A percentile compares a stretch with the other conserved stretches of the same genome.
phyloP scores from a whole-genome alignment of 371 early-diverging fungal genomes.

The Mucor lusitanicus region DNA sequence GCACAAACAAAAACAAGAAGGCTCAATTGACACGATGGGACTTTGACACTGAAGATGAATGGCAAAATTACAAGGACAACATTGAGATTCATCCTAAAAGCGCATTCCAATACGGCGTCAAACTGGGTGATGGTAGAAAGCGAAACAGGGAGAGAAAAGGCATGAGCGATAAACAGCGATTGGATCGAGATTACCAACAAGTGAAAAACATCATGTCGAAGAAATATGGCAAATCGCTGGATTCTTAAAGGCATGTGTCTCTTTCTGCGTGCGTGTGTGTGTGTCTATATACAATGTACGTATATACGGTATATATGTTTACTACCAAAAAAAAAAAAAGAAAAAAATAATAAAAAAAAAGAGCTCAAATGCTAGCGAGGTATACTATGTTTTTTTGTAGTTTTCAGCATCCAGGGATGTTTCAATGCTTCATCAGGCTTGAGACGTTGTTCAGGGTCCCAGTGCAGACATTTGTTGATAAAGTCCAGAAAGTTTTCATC shows the following conservation, averaged over 20 bases:
- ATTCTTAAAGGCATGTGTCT: slow-evolving; percentile 9
- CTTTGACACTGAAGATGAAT: slow-evolving; percentile 80
- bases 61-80: slow-evolving; percentile 69
- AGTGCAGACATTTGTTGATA: slow-evolving; percentile 76
- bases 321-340: no score
- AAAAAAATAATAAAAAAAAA: neutral
- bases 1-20: slow-evolving; percentile 69
- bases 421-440: slow-evolving; percentile 78
- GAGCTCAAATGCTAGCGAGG: neutral
- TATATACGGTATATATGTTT: no score
- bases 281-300: no score
- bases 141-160: slow-evolving; percentile 53
- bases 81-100: slow-evolving; percentile 76
- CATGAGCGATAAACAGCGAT: slow-evolving; percentile 58
- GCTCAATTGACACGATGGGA: slow-evolving; percentile 73
- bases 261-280: neutral
- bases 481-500: slow-evolving; percentile 85
- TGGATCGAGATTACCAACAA: slow-evolving; percentile 70
- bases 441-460: slow-evolving; percentile 88
- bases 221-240: slow-evolving; percentile 52
- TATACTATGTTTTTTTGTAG: slow-evolving; percentile 1
- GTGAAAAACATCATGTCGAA: slow-evolving; percentile 70
- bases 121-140: slow-evolving; percentile 70
- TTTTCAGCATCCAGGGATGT: slow-evolving; percentile 60
- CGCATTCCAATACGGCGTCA: slow-evolving; percentile 79